Percentiles rank a stretch among this genome's conserved stretches.
Evolutionary conservation across 768 basidiomycete genomes (phyloP).

Genomic region (Kwoniella dejecticola): DNA sequence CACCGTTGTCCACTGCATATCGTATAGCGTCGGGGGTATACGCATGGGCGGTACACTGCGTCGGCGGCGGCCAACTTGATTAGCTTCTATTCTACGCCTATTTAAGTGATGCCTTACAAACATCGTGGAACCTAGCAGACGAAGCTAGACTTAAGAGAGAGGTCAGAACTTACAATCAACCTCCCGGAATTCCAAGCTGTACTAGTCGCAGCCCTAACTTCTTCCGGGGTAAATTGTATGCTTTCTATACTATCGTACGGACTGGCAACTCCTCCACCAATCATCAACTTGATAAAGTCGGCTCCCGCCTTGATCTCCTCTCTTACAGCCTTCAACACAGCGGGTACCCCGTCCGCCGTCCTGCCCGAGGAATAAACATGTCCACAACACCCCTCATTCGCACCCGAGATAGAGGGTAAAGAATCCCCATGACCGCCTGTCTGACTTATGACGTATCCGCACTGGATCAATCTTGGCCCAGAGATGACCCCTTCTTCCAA

Average conservation of each 20-base stretch:
- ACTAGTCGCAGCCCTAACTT: conserved; percentile 58
- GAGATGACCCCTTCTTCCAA: conserved; percentile 57
- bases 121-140: no score
- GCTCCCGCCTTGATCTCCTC: conserved; percentile 58
- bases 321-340: conserved; percentile 56
- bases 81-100: no score
- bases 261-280: conserved; percentile 58
- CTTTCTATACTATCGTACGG: conserved; percentile 59
- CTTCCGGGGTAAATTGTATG: conserved; percentile 59
- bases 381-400: conserved; percentile 24
- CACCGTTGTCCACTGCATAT: conserved; percentile 60
- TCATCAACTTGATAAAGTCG: conserved; percentile 58
- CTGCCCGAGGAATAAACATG: conserved; percentile 46
- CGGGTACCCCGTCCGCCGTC: conserved; percentile 58
- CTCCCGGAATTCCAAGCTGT: conserved; percentile 59
- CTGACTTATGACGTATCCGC: conserved; percentile 58
- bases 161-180: conserved; percentile 9
- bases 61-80: no score
- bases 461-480: conserved; percentile 58
- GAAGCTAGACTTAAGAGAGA: no score
- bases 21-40: conserved; percentile 58
- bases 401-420: conserved; percentile 29
- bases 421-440: conserved; percentile 60
- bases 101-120: no score
- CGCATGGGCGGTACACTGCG: conserved; percentile 53